Evolutionary conservation across 2,329 filamentous ascomycete species (phyloP), one percentile per base, ranked within the genome.

Genomic region (Cladobotryum mycophilum): DNA sequence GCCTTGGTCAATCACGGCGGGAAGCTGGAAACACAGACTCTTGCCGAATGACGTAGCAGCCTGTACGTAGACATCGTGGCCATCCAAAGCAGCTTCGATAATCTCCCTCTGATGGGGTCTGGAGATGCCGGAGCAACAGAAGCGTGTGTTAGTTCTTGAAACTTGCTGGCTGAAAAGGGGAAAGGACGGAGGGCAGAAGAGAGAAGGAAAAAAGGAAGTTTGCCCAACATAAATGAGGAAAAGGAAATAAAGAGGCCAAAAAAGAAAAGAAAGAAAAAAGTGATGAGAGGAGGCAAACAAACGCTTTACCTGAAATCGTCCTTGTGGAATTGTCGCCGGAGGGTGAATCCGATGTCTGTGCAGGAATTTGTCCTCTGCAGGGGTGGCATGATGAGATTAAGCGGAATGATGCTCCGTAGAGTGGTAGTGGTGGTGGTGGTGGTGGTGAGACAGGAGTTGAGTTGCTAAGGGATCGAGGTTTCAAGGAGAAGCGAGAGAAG

Each of bases 21-120:
- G 91, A 1, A 96, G 76, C 66, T 96, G 91, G 64, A 92, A 96
- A 71, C 92, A 96, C 48, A 96, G 69, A 62, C 89, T 95, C 69
- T 96, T 96, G 40, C 91, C 92, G 66, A 96, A 96, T 9, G 86
- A 89, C 3, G 88, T 91, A 49, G 88, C 88, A 43, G 92, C 92
- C 68, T 96, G 92, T 1, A 97, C 79, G 63, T 95, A 96, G 41
- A 97, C 86, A 84, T 97, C 92, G 55, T 91, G 78, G 14, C 89
- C 86, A 50, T 86, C 81, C 8, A 96, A 76, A 3, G 88, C 88
- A 7, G 89, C 87, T 52, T 79, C 76, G 49, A 97, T 92, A 51
- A 96, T 90, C 62, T 97, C 90, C 53, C 88, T 82, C 64, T 96
- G 92, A 36, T 88, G 74, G 11, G 90, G 89, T 59, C 89, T 90